A percentile compares a stretch with the other conserved stretches of the same genome.
These are phyloP conservation scores for Mycena latifolia DNA, from an alignment of 768 basidiomycete genomes.

Conservation along the genomic window DNA sequence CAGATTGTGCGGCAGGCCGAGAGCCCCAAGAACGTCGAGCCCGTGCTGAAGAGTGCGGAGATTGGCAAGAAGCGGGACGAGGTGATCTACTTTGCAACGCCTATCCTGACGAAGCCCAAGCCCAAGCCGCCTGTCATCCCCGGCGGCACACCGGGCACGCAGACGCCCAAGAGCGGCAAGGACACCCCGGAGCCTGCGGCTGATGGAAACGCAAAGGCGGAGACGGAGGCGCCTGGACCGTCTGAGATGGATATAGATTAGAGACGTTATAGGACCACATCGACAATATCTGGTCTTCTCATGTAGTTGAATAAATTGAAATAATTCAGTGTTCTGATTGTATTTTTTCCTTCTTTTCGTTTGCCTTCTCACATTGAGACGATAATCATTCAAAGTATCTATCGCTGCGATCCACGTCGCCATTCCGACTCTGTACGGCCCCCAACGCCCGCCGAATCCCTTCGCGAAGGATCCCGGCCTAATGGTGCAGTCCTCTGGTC, in stretches of 20 bases:
- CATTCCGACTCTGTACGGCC: not conserved
- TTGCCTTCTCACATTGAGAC: too few relatives aligned
- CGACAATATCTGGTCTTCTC: slow-evolving; percentile 22
- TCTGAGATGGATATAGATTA: slow-evolving; percentile 90
- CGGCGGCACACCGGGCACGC: slow-evolving; percentile 71
- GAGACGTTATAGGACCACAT: slow-evolving; percentile 15
- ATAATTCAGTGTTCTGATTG: slow-evolving; percentile 31
- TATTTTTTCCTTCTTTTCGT: slow-evolving; percentile 10
- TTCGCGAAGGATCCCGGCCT: not conserved
- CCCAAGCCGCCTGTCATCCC: slow-evolving; percentile 79
- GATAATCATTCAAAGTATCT: not conserved
- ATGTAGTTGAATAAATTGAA: slow-evolving; percentile 29
- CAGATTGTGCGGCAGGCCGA: slow-evolving; percentile 89
- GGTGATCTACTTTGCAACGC: slow-evolving; percentile 88
- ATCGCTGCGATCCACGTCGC: not conserved
- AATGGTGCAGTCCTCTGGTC: slow-evolving; percentile 3
- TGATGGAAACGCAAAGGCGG: slow-evolving; percentile 49
- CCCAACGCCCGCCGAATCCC: not conserved
- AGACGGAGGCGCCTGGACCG: slow-evolving; percentile 60
- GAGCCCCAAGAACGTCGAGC: slow-evolving; percentile 89
- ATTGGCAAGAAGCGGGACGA: slow-evolving; percentile 95
- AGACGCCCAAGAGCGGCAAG: slow-evolving; percentile 78
- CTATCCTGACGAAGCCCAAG: slow-evolving; percentile 93
- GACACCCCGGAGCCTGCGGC: slow-evolving; percentile 66
- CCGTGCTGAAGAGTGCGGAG: slow-evolving; percentile 84